A percentile compares a stretch with the other conserved stretches of the same genome.
These are phyloP conservation scores for Mitragyna speciosa DNA, from an alignment of 257 asterid species.

Conservation along the genomic window DNA sequence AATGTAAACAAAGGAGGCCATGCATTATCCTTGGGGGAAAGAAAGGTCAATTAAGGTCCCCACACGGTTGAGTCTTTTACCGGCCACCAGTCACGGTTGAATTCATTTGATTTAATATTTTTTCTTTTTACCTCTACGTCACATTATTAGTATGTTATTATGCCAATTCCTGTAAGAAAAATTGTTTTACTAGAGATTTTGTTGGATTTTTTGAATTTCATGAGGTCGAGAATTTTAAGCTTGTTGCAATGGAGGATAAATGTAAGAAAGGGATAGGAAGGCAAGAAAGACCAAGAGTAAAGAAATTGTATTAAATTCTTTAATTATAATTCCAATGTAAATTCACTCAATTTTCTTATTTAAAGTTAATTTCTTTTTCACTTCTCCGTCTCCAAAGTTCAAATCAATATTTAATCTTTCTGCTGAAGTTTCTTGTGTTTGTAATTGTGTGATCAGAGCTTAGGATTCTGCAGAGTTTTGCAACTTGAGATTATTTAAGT, in stretches of 20 bases:
- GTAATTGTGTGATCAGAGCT: not conserved
- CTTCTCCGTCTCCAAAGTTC: not conserved
- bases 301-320: slow-evolving; percentile 8
- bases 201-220: slow-evolving; percentile 5
- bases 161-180: slow-evolving; percentile 3
- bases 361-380: not conserved
- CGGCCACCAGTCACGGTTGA: not conserved
- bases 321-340: not conserved
- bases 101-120: not conserved
- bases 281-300: not conserved
- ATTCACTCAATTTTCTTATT: not conserved
- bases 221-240: slow-evolving; percentile 1
- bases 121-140: not conserved
- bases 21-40: not conserved
- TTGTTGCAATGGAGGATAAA: not conserved
- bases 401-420: not conserved
- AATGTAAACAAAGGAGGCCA: not conserved
- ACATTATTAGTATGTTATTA: not conserved
- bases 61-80: slow-evolving; percentile 25
- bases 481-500: not conserved
- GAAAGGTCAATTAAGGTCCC: slow-evolving; percentile 14
- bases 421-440: not conserved
- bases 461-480: slow-evolving; percentile 4
- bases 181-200: not conserved
- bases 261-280: slow-evolving; percentile 9